These are phyloP conservation scores for Bipolaris sorokiniana DNA, from an alignment of 2,329 filamentous ascomycete genomes.

Conservation along the genomic window DNA sequence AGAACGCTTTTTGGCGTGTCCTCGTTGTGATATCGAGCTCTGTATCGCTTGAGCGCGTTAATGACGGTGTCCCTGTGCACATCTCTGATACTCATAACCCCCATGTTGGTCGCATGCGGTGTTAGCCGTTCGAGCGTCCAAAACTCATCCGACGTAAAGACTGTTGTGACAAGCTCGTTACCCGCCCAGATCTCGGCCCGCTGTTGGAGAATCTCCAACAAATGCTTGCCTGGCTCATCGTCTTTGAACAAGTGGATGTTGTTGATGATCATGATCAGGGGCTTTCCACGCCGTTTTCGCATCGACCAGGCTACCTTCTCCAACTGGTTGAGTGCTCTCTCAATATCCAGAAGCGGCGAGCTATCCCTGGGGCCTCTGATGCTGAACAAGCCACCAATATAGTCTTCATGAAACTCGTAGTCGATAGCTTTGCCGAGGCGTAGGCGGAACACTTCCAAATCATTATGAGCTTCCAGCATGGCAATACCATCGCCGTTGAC, in stretches of 20 bases:
- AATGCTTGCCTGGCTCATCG: conserved; percentile 84
- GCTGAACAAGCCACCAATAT: conserved; percentile 92
- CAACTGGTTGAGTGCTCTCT: conserved; percentile 93
- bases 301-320: conserved; percentile 88
- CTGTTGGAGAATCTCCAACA: conserved; percentile 93
- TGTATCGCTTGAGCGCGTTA: conserved; percentile 75
- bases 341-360: conserved; percentile 90
- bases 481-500: conserved; percentile 85
- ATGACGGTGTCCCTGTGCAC: conserved; percentile 78
- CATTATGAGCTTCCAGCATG: conserved; percentile 95
- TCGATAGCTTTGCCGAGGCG: conserved; percentile 91
- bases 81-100: conserved; percentile 83
- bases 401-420: conserved; percentile 97
- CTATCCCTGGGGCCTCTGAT: conserved; percentile 91
- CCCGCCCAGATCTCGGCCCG: conserved; percentile 96
- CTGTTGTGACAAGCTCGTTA: conserved; percentile 82
- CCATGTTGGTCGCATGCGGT: conserved; percentile 89
- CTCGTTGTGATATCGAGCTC: conserved; percentile 74
- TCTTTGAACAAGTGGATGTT: conserved; percentile 89
- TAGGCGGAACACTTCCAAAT: conserved; percentile 92
- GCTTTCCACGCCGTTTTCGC: conserved; percentile 66
- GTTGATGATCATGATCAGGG: conserved; percentile 89
- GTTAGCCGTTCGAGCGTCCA: conserved; percentile 97
- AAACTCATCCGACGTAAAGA: conserved; percentile 96
- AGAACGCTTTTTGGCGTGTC: conserved; percentile 62